Conservation (phyloP, 75 land plant genomes). For the Pinus albicaulis region DNA sequence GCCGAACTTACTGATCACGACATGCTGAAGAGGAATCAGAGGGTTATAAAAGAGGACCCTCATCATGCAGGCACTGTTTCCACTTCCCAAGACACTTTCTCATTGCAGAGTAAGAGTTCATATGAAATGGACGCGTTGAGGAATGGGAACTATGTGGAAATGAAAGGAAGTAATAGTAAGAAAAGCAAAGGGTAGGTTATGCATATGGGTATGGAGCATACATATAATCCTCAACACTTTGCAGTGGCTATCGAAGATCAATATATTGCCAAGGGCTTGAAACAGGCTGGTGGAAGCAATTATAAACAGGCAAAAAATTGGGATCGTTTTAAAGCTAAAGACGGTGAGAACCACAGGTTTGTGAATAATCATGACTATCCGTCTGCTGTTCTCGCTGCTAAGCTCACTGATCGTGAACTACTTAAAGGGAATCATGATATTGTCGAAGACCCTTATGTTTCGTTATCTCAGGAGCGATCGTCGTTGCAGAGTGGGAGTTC, state of each 20-base stretch:
- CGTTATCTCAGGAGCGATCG: slow-evolving; percentile 18
- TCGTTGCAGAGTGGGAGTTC: slow-evolving; percentile 6
- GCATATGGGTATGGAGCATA: not conserved
- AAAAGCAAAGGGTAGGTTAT: not conserved
- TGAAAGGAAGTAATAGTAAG: not conserved
- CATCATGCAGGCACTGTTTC: not conserved
- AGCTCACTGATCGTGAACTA: slow-evolving; percentile 16
- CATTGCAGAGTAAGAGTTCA: slow-evolving; percentile 5
- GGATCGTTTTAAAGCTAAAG: slow-evolving; percentile 18
- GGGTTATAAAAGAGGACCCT: not conserved
- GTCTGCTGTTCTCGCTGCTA: slow-evolving; percentile 23
- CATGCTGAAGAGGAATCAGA: not conserved
- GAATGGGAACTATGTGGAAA: not conserved
- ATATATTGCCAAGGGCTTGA: not conserved
- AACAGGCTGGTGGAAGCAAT: slow-evolving; percentile 46
- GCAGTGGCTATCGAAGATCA: not conserved
- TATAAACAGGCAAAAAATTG: slow-evolving; percentile 30
- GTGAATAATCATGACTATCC: slow-evolving; percentile 23
- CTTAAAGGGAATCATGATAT: slow-evolving; percentile 2
- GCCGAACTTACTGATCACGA: not conserved
- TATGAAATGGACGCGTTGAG: slow-evolving; percentile 2
- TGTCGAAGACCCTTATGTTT: slow-evolving; percentile 33
- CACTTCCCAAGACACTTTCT: slow-evolving; percentile 7
- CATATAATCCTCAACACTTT: not conserved
- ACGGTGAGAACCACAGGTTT: slow-evolving; percentile 39